A percentile compares a stretch with the other conserved stretches of the same genome.
Evolutionary conservation across 2,329 filamentous ascomycete genomes (phyloP).

Genomic region (Dendryphion nanum): DNA sequence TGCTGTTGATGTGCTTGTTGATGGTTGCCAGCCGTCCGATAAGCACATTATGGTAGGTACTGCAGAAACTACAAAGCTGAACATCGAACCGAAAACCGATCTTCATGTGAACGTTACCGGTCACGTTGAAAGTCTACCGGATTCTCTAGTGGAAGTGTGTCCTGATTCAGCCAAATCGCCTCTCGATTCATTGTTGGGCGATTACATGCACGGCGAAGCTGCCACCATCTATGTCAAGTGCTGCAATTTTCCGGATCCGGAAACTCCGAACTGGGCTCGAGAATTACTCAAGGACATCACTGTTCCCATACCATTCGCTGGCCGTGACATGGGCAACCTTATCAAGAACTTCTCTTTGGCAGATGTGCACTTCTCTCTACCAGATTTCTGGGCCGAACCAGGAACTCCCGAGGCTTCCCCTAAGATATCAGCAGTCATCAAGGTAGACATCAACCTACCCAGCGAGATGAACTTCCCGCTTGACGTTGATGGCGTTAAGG

Average conservation of each 20-base stretch:
- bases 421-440: conserved; percentile 77
- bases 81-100: conserved; percentile 66
- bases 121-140: conserved; percentile 70
- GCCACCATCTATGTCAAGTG: conserved; percentile 83
- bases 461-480: conserved; percentile 84
- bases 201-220: conserved; percentile 77
- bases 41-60: conserved; percentile 76
- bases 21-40: conserved; percentile 71
- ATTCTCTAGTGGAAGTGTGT: conserved; percentile 69
- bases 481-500: conserved; percentile 72
- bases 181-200: conserved; percentile 75
- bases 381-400: conserved; percentile 75
- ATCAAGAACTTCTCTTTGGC: conserved; percentile 85
- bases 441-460: conserved; percentile 75
- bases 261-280: conserved; percentile 78
- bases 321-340: conserved; percentile 74
- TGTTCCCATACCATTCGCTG: conserved; percentile 80
- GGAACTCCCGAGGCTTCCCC: conserved; percentile 71
- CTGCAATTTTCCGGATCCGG: conserved; percentile 61
- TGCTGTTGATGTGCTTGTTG: conserved; percentile 79
- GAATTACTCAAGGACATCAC: conserved; percentile 79
- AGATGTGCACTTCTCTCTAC: conserved; percentile 82
- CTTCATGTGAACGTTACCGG: conserved; percentile 70
- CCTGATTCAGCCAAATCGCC: conserved; percentile 78
- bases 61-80: conserved; percentile 65